Percentiles rank a stretch among this genome's conserved stretches.
phyloP scores from a whole-genome alignment of 73 alveolate genomes.

The Strombidium stylifer region DNA sequence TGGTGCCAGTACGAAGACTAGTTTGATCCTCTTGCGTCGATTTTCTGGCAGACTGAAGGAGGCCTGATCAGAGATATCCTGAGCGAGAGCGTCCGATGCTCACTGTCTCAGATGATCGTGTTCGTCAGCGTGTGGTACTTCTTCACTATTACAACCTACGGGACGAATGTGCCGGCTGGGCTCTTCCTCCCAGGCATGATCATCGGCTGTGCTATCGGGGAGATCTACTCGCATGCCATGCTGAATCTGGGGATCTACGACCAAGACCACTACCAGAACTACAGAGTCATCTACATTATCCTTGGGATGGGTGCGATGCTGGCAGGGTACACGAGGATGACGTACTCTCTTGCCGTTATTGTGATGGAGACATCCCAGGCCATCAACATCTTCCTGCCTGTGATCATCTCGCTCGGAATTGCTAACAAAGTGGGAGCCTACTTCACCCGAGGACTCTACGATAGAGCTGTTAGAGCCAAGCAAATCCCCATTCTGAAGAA shows the following conservation, averaged over 20 bases:
- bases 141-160: constrained; percentile 46
- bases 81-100: too few species aligned
- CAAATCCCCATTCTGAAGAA: constrained; percentile 23
- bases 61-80: too few species aligned
- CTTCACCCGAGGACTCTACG: constrained; percentile 39
- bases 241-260: too few species aligned
- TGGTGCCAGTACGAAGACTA: too few species aligned
- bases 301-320: constrained; percentile 66
- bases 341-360: constrained; percentile 67
- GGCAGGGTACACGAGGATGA: constrained; percentile 70
- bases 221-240: too few species aligned
- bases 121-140: constrained; percentile 33
- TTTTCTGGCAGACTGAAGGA: too few species aligned
- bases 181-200: constrained; percentile 62
- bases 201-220: constrained; percentile 26
- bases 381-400: constrained; percentile 59
- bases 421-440: constrained; percentile 52
- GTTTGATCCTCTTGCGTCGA: too few species aligned
- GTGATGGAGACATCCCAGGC: constrained; percentile 70
- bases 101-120: too few species aligned
- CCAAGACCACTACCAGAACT: too few species aligned
- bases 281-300: too few species aligned
- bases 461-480: constrained; percentile 31
- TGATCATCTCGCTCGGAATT: constrained; percentile 47
- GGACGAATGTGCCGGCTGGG: constrained; percentile 73